phyloP scores from a whole-genome alignment of 169 alveolate species.

The Cryptosporidium bovis region DNA sequence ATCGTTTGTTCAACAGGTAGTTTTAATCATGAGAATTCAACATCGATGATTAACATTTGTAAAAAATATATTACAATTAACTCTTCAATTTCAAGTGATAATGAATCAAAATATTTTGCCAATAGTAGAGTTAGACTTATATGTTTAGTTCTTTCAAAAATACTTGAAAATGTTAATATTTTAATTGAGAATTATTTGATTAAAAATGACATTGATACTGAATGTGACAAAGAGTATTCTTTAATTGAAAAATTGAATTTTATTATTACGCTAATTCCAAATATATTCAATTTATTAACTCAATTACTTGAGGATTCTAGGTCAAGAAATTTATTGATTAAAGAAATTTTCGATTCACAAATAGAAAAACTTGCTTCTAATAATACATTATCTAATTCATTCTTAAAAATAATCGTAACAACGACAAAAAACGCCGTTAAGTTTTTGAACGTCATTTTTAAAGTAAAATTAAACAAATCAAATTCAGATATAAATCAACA shows the following conservation, averaged over 20 bases:
- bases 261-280: not conserved
- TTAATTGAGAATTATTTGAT: not conserved
- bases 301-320: slow-evolving; percentile 36
- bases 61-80: slow-evolving; percentile 6
- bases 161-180: slow-evolving; percentile 7
- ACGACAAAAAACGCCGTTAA: slow-evolving; percentile 14
- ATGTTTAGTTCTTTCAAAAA: slow-evolving; percentile 3
- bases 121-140: slow-evolving; percentile 45
- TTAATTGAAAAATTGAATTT: not conserved
- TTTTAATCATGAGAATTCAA: not conserved
- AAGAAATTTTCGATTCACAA: not conserved
- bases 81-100: not conserved
- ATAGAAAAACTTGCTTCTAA: not conserved
- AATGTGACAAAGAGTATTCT: not conserved
- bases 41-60: not conserved
- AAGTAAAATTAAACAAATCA: not conserved
- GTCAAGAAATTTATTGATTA: slow-evolving; percentile 17
- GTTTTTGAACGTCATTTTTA: not conserved
- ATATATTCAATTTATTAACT: not conserved
- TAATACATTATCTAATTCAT: not conserved
- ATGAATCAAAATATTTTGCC: slow-evolving; percentile 4
- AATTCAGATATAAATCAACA: not conserved
- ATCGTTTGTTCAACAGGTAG: slow-evolving; percentile 17
- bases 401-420: slow-evolving; percentile 9
- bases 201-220: not conserved